A percentile compares a stretch with the other conserved stretches of the same genome.
phyloP scores from a whole-genome alignment of 768 basidiomycete species.

The Pisolithus microcarpus region DNA sequence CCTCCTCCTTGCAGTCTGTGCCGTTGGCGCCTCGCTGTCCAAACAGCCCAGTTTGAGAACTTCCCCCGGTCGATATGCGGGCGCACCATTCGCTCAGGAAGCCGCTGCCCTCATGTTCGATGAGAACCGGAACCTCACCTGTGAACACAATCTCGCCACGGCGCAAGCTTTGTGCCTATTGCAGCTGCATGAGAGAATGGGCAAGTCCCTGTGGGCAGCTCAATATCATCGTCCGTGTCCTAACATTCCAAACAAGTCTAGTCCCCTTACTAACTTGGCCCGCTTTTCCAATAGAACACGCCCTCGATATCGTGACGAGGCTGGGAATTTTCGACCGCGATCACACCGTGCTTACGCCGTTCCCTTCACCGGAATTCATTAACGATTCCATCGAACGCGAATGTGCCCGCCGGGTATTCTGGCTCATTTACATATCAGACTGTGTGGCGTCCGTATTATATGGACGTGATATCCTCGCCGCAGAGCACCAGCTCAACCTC shows the following conservation, averaged over 20 bases:
- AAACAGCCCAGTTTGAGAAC: conserved; percentile 57
- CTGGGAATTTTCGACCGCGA: conserved; percentile 62
- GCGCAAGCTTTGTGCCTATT: conserved; percentile 73
- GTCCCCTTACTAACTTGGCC: conserved; percentile 10
- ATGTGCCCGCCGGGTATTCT: conserved; percentile 75
- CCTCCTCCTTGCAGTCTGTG: conserved; percentile 68
- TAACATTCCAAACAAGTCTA: background rate
- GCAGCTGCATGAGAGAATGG: conserved; percentile 55
- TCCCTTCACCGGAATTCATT: conserved; percentile 53
- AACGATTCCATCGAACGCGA: conserved; percentile 64
- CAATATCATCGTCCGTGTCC: conserved; percentile 25
- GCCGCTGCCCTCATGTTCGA: conserved; percentile 69
- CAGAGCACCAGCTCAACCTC: conserved; percentile 44
- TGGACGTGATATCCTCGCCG: conserved; percentile 29
- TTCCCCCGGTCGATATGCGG: conserved; percentile 47
- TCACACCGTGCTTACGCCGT: conserved; percentile 50
- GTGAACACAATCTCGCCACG: conserved; percentile 58
- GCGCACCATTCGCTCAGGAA: conserved; percentile 47
- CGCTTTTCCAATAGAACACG: conserved; percentile 39
- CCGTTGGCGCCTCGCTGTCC: conserved; percentile 70
- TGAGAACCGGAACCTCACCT: conserved; percentile 49
- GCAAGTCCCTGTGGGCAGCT: conserved; percentile 28
- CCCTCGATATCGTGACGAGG: conserved; percentile 58
- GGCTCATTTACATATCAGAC: conserved; percentile 65
- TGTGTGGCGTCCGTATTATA: conserved; percentile 34